phyloP scores from a whole-genome alignment of 805 yeast species.

The Cyberlindnera euphorbiae region DNA sequence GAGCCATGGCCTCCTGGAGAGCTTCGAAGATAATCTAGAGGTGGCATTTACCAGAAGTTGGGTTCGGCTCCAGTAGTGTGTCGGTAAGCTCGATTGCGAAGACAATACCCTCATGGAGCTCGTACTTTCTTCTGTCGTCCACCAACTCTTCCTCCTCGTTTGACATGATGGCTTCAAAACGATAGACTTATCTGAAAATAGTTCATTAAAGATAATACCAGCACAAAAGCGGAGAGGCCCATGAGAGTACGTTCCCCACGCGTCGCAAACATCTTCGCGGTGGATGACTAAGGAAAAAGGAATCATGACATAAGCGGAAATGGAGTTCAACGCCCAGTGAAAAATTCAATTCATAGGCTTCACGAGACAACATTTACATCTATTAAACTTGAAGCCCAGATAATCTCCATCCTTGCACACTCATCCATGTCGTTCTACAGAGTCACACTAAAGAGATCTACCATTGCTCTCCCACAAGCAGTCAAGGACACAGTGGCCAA shows the following conservation, averaged over 20 bases:
- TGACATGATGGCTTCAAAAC: too few relatives aligned
- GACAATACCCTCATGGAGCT: conserved; percentile 57
- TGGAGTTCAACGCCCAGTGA: background rate
- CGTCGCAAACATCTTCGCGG: background rate
- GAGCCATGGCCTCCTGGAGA: conserved; percentile 57
- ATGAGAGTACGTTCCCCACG: too few relatives aligned
- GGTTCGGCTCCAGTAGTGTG: conserved; percentile 38
- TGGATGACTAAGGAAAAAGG: background rate
- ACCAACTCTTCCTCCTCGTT: conserved; percentile 4
- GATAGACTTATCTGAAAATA: too few relatives aligned
- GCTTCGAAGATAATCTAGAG: conserved; percentile 50
- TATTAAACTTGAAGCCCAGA: too few relatives aligned
- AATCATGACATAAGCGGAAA: background rate
- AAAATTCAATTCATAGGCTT: too few relatives aligned
- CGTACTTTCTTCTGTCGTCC: conserved; percentile 25
- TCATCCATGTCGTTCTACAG: conserved; percentile 44
- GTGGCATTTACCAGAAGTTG: conserved; percentile 35
- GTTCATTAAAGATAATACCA: too few relatives aligned
- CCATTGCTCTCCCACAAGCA: conserved; percentile 76
- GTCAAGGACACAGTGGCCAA: conserved; percentile 60
- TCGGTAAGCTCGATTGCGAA: conserved; percentile 57
- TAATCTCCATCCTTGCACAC: background rate
- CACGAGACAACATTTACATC: background rate
- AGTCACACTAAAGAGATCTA: conserved; percentile 73
- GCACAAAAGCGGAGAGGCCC: too few relatives aligned